phyloP scores from a whole-genome alignment of 345 rosid species.

The Aurinia saxatilis region DNA sequence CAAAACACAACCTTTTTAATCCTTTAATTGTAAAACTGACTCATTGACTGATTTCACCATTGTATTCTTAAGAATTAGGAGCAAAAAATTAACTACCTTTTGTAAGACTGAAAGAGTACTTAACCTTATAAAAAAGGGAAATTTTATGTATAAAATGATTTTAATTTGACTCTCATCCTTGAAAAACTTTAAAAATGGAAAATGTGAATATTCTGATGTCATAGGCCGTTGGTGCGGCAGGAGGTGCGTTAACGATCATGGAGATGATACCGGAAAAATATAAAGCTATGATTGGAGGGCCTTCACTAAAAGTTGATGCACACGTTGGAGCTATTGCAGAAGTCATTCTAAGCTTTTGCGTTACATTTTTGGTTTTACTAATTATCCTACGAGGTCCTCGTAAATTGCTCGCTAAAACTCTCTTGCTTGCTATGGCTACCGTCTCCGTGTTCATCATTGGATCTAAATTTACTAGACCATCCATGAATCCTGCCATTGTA shows the following conservation, averaged over 20 bases:
- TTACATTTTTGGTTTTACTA: constrained; percentile 58
- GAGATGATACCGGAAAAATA: constrained; percentile 67
- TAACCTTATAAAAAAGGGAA: no score
- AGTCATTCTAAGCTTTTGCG: constrained; percentile 71
- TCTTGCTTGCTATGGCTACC: constrained; percentile 62
- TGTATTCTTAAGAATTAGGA: no score
- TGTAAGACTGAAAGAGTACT: no score
- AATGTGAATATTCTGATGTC: background rate
- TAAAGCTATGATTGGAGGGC: constrained; percentile 68
- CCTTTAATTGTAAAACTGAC: no score
- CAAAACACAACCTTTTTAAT: no score
- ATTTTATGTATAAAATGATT: no score
- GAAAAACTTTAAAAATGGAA: background rate
- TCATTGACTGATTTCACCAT: no score
- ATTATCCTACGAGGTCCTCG: constrained; percentile 75
- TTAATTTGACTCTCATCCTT: no score
- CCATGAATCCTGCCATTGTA: constrained; percentile 99
- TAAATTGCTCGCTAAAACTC: constrained; percentile 39
- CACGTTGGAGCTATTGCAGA: constrained; percentile 86
- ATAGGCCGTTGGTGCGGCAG: constrained; percentile 92
- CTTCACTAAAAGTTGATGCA: constrained; percentile 60
- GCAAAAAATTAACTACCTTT: no score
- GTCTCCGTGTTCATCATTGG: constrained; percentile 57
- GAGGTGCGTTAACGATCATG: constrained; percentile 71
- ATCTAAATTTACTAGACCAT: constrained; percentile 70